These are phyloP conservation scores for Calvatia gigantea DNA, from an alignment of 768 basidiomycete genomes.

Conservation along the genomic window DNA sequence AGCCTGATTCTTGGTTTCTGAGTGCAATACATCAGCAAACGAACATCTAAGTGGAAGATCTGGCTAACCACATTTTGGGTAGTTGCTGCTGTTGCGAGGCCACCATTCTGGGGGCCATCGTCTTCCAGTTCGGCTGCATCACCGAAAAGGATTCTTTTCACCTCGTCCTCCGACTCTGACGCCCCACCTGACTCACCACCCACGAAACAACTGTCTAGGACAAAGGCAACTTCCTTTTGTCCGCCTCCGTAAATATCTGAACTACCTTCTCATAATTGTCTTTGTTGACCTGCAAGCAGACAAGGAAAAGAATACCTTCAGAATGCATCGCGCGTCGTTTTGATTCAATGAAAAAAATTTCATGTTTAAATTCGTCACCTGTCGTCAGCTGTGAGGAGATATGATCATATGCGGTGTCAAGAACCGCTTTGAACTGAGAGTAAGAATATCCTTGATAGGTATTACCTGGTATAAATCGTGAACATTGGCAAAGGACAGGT, in stretches of 20 bases:
- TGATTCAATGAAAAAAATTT: neutral
- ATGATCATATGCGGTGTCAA: neutral
- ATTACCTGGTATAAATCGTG: neutral
- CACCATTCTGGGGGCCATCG: neutral
- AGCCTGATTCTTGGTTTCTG: neutral
- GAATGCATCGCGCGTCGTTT: neutral
- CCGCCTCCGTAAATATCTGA: no score
- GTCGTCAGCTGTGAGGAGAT: neutral
- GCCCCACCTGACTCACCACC: neutral
- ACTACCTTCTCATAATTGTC: no score
- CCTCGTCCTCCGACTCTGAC: neutral
- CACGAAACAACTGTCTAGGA: neutral
- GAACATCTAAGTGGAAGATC: no score
- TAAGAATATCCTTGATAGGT: neutral
- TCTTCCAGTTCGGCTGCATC: neutral
- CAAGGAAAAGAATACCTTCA: no score
- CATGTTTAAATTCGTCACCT: neutral
- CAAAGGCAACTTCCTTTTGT: no score
- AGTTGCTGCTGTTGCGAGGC: neutral
- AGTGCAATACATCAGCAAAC: no score
- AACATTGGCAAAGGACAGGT: neutral
- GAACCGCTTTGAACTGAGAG: neutral
- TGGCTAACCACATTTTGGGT: no score
- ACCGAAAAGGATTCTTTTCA: neutral
- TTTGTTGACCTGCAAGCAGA: no score